These are phyloP conservation scores for Fomitopsis schrenkii DNA, from an alignment of 1,284 basidiomycete genomes.

Conservation along the genomic window DNA sequence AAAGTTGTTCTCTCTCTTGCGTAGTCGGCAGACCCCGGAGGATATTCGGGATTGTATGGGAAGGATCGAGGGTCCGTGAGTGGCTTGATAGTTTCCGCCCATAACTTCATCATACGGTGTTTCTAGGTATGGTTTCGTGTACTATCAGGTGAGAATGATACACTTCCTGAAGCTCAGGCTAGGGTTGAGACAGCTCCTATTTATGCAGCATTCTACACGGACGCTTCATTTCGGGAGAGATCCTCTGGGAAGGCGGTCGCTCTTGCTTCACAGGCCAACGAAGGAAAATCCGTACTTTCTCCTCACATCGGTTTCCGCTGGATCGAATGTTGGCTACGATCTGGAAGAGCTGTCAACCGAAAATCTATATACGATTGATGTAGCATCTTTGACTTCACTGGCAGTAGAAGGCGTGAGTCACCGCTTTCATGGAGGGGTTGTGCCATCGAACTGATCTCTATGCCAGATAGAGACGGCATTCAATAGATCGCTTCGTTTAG, in stretches of 20 bases:
- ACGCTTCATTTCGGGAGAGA: conserved; percentile 62
- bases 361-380: conserved; percentile 50
- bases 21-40: conserved; percentile 32
- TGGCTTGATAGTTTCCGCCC: conserved; percentile 15
- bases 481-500: conserved; percentile 17
- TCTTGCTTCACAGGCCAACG: conserved; percentile 66
- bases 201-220: not conserved
- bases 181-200: not conserved
- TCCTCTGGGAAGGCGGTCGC: conserved; percentile 87
- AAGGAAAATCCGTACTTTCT: conserved; percentile 47
- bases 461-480: conserved; percentile 32
- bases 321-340: conserved; percentile 35
- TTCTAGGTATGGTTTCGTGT: conserved; percentile 79
- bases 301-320: conserved; percentile 64
- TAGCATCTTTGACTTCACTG: conserved; percentile 24
- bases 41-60: conserved; percentile 51
- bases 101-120: conserved; percentile 3
- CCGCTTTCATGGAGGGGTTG: not conserved
- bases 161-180: not conserved
- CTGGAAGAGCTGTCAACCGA: conserved; percentile 66
- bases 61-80: conserved; percentile 85
- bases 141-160: conserved; percentile 56
- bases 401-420: conserved; percentile 4
- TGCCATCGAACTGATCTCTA: not conserved
- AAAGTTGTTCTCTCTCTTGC: conserved; percentile 57